Evolutionary conservation across 1,284 basidiomycete genomes (phyloP).

Genomic region (Agaricales sp.): DNA sequence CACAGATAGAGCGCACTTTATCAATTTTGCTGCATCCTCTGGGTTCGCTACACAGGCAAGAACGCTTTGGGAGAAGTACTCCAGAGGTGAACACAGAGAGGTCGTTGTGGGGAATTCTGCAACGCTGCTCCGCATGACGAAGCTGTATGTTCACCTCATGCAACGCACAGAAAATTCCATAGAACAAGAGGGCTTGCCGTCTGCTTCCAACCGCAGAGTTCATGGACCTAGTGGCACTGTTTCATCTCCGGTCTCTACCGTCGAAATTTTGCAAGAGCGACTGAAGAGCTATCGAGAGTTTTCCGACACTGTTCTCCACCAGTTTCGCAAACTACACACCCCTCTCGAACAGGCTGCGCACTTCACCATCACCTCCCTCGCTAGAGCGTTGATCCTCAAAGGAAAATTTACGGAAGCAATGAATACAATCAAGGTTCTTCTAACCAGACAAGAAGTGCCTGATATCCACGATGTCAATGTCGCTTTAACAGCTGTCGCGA

Average conservation of each 20-base stretch:
- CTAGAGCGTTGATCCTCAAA: slow-evolving; percentile 49
- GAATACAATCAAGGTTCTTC: slow-evolving; percentile 32
- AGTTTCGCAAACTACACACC: slow-evolving; percentile 30
- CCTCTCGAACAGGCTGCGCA: slow-evolving; percentile 40
- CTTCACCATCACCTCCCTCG: slow-evolving; percentile 44
- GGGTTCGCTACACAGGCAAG: slow-evolving; percentile 39
- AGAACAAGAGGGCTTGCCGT: background rate
- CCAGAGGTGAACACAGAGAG: slow-evolving; percentile 28
- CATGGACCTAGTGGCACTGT: background rate
- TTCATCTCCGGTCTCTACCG: background rate
- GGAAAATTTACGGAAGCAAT: slow-evolving; percentile 39
- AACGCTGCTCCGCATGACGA: slow-evolving; percentile 45
- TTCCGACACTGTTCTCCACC: slow-evolving; percentile 31
- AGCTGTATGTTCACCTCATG: slow-evolving; percentile 31
- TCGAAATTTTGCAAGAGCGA: slow-evolving; percentile 11
- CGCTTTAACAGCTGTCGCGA: slow-evolving; percentile 41
- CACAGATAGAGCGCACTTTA: slow-evolving; percentile 34
- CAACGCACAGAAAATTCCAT: slow-evolving; percentile 11
- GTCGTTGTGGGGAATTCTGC: slow-evolving; percentile 33
- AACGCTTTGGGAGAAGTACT: slow-evolving; percentile 45
- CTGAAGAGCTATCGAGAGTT: slow-evolving; percentile 28
- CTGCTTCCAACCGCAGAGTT: background rate
- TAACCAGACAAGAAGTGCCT: slow-evolving; percentile 39
- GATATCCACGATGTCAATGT: slow-evolving; percentile 58
- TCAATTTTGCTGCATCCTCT: slow-evolving; percentile 31